These are phyloP conservation scores for Lyophyllum shimeji DNA, from an alignment of 768 basidiomycete genomes.

Conservation along the genomic window DNA sequence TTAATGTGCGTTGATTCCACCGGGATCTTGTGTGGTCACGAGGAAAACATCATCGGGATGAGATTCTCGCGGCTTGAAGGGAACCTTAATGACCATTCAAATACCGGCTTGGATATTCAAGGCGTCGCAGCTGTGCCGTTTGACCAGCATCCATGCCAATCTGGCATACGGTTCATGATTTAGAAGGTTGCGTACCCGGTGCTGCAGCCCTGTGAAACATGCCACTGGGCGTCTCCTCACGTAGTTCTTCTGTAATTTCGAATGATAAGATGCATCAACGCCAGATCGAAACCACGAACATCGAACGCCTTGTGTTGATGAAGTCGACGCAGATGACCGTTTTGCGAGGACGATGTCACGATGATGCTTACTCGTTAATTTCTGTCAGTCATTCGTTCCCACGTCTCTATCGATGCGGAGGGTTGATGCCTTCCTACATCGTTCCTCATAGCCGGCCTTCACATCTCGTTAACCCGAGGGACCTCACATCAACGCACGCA, in stretches of 20 bases:
- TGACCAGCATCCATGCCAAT: no score
- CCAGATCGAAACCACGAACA: constrained; percentile 6
- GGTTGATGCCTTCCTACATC: neutral
- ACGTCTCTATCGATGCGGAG: neutral
- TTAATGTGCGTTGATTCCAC: neutral
- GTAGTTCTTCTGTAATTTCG: neutral
- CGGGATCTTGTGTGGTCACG: neutral
- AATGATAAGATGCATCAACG: constrained; percentile 9
- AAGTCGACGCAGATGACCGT: neutral
- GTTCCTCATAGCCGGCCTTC: neutral
- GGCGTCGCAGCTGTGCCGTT: no score
- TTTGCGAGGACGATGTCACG: neutral
- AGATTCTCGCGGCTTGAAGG: neutral
- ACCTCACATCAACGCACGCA: neutral
- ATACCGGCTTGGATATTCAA: no score
- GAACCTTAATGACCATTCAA: neutral
- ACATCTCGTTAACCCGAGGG: neutral
- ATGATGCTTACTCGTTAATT: neutral
- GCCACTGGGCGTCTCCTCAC: neutral
- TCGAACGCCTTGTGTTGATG: no score
- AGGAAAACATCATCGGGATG: neutral
- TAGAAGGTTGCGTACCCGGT: no score
- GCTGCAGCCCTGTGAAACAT: no score
- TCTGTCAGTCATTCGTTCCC: neutral
- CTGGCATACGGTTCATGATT: no score